Evolutionary conservation across 495 filamentous ascomycete species (phyloP).

Genomic region (Tuber melanosporum): DNA sequence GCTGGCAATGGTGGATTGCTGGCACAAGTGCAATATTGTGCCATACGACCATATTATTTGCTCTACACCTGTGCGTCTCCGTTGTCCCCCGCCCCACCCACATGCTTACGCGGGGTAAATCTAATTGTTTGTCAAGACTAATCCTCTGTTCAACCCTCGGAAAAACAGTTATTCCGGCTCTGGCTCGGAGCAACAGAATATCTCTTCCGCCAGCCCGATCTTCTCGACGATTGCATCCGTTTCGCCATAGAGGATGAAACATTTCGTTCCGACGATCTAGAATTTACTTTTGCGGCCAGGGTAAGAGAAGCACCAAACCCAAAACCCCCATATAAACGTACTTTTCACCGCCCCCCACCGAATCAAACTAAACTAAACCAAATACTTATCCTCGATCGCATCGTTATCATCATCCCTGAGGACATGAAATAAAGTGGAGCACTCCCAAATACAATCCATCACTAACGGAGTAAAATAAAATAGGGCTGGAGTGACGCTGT

Average conservation of each 20-base stretch:
- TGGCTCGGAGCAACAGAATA: constrained; percentile 98
- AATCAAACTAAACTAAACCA: constrained; percentile 32
- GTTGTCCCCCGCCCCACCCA: neutral
- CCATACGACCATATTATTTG: constrained; percentile 99
- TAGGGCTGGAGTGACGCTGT: constrained; percentile 90
- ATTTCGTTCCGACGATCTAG: constrained; percentile 84
- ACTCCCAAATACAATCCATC: neutral
- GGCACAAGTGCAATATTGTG: constrained; percentile 84
- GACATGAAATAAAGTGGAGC: neutral
- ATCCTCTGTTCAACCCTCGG: constrained; percentile 22
- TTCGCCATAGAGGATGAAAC: constrained; percentile 81
- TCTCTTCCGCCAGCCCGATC: constrained; percentile 74
- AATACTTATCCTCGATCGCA: neutral
- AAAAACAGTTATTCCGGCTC: constrained; percentile 72
- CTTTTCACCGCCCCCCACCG: constrained; percentile 21
- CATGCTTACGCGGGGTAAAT: neutral
- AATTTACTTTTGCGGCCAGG: constrained; percentile 93
- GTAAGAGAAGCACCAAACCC: constrained; percentile 8
- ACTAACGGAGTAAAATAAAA: constrained; percentile 29
- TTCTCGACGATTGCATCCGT: constrained; percentile 77
- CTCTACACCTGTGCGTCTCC: constrained; percentile 68
- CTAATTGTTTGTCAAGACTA: constrained; percentile 8
- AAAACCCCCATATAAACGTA: neutral
- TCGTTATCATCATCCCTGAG: neutral
- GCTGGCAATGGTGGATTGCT: constrained; percentile 98